Conservation (phyloP, 768 basidiomycete genomes). For the Tephrocybe sp. region DNA sequence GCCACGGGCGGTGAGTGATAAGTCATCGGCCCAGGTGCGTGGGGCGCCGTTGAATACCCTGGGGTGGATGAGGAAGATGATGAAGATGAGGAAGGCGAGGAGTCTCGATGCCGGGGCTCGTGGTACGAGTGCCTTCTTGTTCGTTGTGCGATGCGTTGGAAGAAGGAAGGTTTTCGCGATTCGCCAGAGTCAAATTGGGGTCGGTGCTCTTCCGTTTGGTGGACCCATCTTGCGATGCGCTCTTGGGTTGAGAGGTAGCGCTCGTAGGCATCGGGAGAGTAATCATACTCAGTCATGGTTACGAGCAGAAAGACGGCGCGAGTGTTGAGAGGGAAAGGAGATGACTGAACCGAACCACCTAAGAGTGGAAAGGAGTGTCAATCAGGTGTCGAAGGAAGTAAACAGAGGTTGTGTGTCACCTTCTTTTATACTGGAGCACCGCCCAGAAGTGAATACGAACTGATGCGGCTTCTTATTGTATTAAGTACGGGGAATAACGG, state of each 20-base stretch:
- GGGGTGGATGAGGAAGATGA: conserved; percentile 6
- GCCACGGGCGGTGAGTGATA: conserved; percentile 7
- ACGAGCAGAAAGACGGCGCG: no score
- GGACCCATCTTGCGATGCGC: conserved; percentile 51
- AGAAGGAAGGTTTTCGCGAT: conserved; percentile 3
- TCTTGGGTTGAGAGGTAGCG: conserved; percentile 43
- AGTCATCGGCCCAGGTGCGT: conserved; percentile 13
- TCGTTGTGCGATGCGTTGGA: conserved; percentile 6
- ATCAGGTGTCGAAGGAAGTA: not conserved
- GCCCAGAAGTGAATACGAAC: conserved; percentile 1
- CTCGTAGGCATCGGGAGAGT: conserved; percentile 53
- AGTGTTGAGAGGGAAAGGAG: conserved; percentile 3
- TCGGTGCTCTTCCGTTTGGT: conserved; percentile 40
- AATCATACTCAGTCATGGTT: conserved; percentile 60
- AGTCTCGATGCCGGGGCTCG: conserved; percentile 3
- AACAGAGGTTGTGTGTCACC: conserved; percentile 7
- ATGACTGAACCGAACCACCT: not conserved
- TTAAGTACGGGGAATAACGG: conserved; percentile 3
- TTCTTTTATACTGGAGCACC: conserved; percentile 6
- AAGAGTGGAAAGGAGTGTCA: not conserved
- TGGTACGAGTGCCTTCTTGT: conserved; percentile 1
- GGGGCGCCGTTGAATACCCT: not conserved
- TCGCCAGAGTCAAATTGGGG: conserved; percentile 22
- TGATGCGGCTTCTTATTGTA: conserved; percentile 11
- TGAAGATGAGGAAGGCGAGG: conserved; percentile 12